phyloP scores from a whole-genome alignment of 768 basidiomycete species.

The Suillus americanus region DNA sequence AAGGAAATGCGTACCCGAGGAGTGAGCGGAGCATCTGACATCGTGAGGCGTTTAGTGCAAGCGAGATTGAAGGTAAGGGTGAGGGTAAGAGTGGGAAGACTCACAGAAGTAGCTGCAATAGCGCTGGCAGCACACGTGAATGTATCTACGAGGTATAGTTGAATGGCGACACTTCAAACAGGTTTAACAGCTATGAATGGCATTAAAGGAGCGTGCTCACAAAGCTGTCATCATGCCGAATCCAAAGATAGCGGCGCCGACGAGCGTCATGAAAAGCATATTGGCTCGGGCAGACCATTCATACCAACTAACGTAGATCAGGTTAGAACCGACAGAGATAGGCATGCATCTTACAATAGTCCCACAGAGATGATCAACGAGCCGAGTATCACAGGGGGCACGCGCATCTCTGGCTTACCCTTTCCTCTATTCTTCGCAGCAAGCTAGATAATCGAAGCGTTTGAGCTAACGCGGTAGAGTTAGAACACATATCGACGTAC shows the following conservation, averaged over 20 bases:
- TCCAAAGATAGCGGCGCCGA: conserved; percentile 57
- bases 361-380: conserved; percentile 70
- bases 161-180: conserved; percentile 53
- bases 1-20: background rate
- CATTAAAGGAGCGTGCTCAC: conserved; percentile 34
- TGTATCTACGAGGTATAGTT: conserved; percentile 69
- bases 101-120: conserved; percentile 57
- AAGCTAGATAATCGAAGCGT: conserved; percentile 33
- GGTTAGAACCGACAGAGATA: background rate
- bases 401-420: conserved; percentile 72
- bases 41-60: background rate
- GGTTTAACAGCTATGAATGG: background rate
- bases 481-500: conserved; percentile 31
- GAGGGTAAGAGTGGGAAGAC: conserved; percentile 15
- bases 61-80: background rate
- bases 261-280: conserved; percentile 74
- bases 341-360: conserved; percentile 49
- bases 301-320: conserved; percentile 56
- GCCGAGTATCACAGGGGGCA: conserved; percentile 38
- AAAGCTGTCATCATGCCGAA: conserved; percentile 63
- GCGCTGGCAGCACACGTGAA: conserved; percentile 71
- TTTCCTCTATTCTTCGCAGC: conserved; percentile 57
- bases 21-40: background rate
- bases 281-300: conserved; percentile 75
- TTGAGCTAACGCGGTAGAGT: background rate